Percentiles rank a stretch among this genome's conserved stretches.
Conservation (phyloP, 768 basidiomycete genomes). For the Coprinopsis strossmayeri region DNA sequence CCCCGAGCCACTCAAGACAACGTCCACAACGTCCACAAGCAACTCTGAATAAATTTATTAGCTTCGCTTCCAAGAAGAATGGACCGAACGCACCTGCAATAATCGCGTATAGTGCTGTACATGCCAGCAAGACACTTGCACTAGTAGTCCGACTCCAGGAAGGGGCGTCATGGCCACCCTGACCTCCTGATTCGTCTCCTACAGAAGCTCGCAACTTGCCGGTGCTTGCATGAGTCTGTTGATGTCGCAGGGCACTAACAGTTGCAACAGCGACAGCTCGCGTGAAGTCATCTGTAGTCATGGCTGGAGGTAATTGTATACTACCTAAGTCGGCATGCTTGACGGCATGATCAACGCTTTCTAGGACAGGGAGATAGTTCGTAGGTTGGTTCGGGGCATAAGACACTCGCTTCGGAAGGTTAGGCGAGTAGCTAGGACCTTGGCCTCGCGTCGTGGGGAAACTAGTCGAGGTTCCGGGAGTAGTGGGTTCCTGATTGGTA, state of each 20-base stretch:
- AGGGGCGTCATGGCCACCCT: slow-evolving; percentile 90
- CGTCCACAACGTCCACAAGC: slow-evolving; percentile 92
- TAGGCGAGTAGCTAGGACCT: slow-evolving; percentile 32
- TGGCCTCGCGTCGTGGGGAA: slow-evolving; percentile 11
- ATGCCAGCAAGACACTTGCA: slow-evolving; percentile 81
- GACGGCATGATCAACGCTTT: slow-evolving; percentile 73
- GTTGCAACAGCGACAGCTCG: slow-evolving; percentile 92
- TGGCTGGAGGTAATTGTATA: slow-evolving; percentile 51
- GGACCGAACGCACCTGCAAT: slow-evolving; percentile 73
- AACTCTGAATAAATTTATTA: slow-evolving; percentile 50
- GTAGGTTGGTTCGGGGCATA: slow-evolving; percentile 38
- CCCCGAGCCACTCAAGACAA: slow-evolving; percentile 81
- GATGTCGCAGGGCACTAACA: slow-evolving; percentile 82
- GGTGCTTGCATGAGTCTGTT: slow-evolving; percentile 49
- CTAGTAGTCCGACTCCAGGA: slow-evolving; percentile 91
- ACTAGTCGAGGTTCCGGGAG: slow-evolving; percentile 27
- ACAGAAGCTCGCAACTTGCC: slow-evolving; percentile 38
- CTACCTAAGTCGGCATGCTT: slow-evolving; percentile 49
- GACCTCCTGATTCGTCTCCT: slow-evolving; percentile 43
- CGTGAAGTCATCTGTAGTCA: slow-evolving; percentile 87
- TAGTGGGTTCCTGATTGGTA: slow-evolving; percentile 30
- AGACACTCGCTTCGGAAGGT: slow-evolving; percentile 44
- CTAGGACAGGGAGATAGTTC: slow-evolving; percentile 57
- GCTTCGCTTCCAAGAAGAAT: background rate
- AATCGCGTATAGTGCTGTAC: slow-evolving; percentile 88